Evolutionary conservation across 2,329 filamentous ascomycete genomes (phyloP).

Genomic region (Aspergillus uvarum): DNA sequence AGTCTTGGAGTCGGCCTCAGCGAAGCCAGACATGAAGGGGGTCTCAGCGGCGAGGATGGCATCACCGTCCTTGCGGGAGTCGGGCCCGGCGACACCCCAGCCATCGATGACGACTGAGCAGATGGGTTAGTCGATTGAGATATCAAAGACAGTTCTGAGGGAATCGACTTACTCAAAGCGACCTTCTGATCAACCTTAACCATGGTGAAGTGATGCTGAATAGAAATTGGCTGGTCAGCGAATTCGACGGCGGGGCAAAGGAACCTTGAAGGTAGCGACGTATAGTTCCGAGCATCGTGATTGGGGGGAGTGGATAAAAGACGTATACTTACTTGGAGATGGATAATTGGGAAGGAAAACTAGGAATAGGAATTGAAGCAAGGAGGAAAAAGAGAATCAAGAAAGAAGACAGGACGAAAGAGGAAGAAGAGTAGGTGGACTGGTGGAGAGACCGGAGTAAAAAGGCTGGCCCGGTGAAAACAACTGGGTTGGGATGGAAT

Average conservation of each 20-base stretch:
- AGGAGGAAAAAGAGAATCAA: slow-evolving; percentile 8
- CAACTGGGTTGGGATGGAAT: not conserved
- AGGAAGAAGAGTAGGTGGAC: slow-evolving; percentile 9
- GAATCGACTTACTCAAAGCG: slow-evolving; percentile 59
- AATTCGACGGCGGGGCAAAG: slow-evolving; percentile 23
- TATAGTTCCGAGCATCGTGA: not conserved
- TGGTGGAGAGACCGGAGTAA: slow-evolving; percentile 8
- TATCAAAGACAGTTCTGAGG: slow-evolving; percentile 23
- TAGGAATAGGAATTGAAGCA: not conserved
- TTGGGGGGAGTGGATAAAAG: slow-evolving; percentile 11
- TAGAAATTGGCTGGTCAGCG: slow-evolving; percentile 10
- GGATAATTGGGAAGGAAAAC: not conserved
- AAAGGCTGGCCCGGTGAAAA: slow-evolving; percentile 28
- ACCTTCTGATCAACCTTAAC: slow-evolving; percentile 67
- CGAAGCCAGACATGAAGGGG: slow-evolving; percentile 89
- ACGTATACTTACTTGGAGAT: not conserved
- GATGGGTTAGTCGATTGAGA: slow-evolving; percentile 18
- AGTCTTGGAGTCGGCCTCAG: slow-evolving; percentile 64
- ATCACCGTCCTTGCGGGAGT: slow-evolving; percentile 84
- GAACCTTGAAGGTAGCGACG: not conserved
- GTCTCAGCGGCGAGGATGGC: slow-evolving; percentile 93
- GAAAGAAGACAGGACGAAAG: slow-evolving; percentile 9
- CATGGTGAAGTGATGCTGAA: slow-evolving; percentile 50
- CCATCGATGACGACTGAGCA: slow-evolving; percentile 93
- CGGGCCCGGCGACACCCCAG: slow-evolving; percentile 83